A percentile compares a stretch with the other conserved stretches of the same genome.
phyloP scores from a whole-genome alignment of 495 filamentous ascomycete genomes.

The Aspergillus sparsus region DNA sequence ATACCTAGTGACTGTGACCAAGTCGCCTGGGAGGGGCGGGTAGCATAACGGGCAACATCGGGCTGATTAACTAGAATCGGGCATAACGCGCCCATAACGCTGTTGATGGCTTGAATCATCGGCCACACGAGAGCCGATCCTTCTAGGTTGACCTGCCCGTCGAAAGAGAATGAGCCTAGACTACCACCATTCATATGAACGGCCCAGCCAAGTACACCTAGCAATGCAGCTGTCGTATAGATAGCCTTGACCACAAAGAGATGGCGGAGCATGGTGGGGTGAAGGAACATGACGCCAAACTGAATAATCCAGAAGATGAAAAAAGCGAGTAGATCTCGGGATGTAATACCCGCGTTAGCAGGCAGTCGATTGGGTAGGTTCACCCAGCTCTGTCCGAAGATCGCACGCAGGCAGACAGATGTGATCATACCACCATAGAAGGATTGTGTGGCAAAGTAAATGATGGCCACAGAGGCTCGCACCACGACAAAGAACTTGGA shows the following conservation, averaged over 20 bases:
- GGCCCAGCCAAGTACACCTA: conserved; percentile 1
- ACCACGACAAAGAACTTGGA: conserved; percentile 7
- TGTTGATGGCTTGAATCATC: conserved; percentile 14
- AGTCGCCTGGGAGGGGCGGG: not conserved
- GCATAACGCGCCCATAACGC: not conserved
- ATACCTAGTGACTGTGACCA: not conserved
- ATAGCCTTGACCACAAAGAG: not conserved
- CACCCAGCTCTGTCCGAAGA: conserved; percentile 64
- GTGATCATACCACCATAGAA: conserved; percentile 26
- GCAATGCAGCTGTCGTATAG: conserved; percentile 2
- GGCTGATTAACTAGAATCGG: not conserved
- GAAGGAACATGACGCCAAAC: not conserved
- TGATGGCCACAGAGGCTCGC: conserved; percentile 2
- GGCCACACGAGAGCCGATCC: conserved; percentile 21
- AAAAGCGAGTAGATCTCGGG: not conserved
- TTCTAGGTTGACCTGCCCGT: conserved; percentile 21
- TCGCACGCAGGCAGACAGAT: conserved; percentile 55
- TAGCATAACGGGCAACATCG: not conserved
- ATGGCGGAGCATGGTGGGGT: not conserved
- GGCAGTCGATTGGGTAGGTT: conserved; percentile 39
- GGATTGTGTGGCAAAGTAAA: conserved; percentile 10
- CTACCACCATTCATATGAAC: conserved; percentile 7
- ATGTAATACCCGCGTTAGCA: not conserved
- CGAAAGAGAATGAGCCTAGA: conserved; percentile 22
- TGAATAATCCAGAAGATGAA: conserved; percentile 1